Conservation (phyloP, 2,329 filamentous ascomycete species). For the Fonsecaea pedrosoi region DNA sequence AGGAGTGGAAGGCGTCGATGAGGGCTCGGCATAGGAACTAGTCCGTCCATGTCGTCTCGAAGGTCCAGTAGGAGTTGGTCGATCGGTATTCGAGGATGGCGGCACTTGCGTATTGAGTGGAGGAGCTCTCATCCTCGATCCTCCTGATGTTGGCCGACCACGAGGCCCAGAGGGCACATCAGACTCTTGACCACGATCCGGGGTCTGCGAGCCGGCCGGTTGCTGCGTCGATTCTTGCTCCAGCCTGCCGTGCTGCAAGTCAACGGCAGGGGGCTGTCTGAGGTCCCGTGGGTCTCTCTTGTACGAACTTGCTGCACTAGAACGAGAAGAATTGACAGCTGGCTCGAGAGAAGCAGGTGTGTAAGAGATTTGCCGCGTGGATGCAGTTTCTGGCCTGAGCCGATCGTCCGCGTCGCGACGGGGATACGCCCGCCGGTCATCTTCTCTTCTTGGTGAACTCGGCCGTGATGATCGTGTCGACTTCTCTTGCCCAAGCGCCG, state of each 20-base stretch:
- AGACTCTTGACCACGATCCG: constrained; percentile 47
- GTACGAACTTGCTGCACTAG: constrained; percentile 19
- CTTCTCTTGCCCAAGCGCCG: constrained; percentile 32
- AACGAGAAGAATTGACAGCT: constrained; percentile 11
- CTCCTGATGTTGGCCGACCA: constrained; percentile 42
- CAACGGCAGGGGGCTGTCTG: constrained; percentile 40
- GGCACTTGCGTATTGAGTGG: constrained; percentile 34
- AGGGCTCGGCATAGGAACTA: constrained; percentile 44
- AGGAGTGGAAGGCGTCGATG: constrained; percentile 45
- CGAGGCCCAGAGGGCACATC: constrained; percentile 64
- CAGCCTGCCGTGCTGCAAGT: constrained; percentile 57
- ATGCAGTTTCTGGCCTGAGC: constrained; percentile 22
- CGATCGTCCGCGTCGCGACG: constrained; percentile 37
- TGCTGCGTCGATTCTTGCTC: constrained; percentile 46
- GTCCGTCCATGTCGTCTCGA: constrained; percentile 48
- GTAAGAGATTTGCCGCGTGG: constrained; percentile 14
- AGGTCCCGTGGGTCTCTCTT: constrained; percentile 29
- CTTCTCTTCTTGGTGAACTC: constrained; percentile 39
- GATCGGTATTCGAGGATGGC: constrained; percentile 43
- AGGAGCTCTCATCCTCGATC: constrained; percentile 27
- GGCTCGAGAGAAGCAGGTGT: constrained; percentile 19
- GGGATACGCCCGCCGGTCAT: constrained; percentile 33
- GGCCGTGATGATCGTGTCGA: constrained; percentile 34
- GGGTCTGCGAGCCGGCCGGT: constrained; percentile 50
- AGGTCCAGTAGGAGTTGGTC: constrained; percentile 54